phyloP scores from a whole-genome alignment of 148 eudicot genomes.

The Heliamphora exappendiculata region DNA sequence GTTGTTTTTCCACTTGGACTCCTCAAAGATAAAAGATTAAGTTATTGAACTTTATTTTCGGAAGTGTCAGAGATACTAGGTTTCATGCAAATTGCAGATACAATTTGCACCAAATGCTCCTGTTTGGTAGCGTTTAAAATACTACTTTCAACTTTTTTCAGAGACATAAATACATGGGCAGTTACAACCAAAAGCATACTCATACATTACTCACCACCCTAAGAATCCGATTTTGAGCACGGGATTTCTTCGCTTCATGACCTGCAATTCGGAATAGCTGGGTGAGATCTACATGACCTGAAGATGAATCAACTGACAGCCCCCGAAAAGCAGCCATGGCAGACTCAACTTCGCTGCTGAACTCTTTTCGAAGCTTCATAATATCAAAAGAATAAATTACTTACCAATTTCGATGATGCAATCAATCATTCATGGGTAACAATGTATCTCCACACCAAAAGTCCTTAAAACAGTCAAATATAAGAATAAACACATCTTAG shows the following conservation, averaged over 20 bases:
- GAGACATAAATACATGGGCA: not conserved
- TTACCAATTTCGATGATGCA: too few relatives aligned
- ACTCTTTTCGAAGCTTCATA: conserved; percentile 70
- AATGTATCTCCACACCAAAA: too few relatives aligned
- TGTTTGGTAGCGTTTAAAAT: not conserved
- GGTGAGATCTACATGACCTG: conserved; percentile 78
- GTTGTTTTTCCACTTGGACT: not conserved
- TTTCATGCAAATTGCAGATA: not conserved
- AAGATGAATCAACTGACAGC: conserved; percentile 39
- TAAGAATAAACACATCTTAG: too few relatives aligned
- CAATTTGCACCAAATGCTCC: conserved; percentile 1
- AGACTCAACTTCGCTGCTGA: conserved; percentile 53
- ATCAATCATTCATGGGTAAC: too few relatives aligned
- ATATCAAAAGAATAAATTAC: conserved; percentile 1
- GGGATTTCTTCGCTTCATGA: conserved; percentile 87
- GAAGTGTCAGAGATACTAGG: not conserved
- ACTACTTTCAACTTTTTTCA: not conserved
- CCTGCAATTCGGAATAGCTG: conserved; percentile 68
- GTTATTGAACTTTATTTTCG: not conserved
- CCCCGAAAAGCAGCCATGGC: conserved; percentile 51
- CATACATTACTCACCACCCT: conserved; percentile 60
- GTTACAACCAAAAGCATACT: not conserved
- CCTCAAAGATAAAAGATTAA: not conserved
- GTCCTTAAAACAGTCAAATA: too few relatives aligned
- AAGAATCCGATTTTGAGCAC: conserved; percentile 61